Percentiles rank a stretch among this genome's conserved stretches.
Conservation (phyloP, 129 eudicot species). For the Daucus carota region DNA sequence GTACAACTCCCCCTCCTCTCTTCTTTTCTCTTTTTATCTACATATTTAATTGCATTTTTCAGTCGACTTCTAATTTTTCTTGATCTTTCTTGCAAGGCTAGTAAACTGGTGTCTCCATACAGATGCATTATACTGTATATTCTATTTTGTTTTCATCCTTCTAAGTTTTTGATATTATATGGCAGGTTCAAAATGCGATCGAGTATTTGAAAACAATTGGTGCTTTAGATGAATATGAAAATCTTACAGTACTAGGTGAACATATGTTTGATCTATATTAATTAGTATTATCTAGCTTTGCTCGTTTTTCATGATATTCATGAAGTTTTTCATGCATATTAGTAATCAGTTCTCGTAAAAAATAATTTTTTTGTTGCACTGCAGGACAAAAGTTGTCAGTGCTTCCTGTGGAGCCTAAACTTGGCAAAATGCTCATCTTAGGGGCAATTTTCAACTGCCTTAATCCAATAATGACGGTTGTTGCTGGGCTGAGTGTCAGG, state of each 20-base stretch:
- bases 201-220: constrained; percentile 86
- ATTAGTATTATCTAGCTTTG: neutral
- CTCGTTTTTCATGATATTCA: neutral
- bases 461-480: constrained; percentile 91
- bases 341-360: neutral
- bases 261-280: neutral
- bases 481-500: constrained; percentile 84
- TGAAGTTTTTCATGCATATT: neutral
- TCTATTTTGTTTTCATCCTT: neutral
- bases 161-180: neutral
- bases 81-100: neutral
- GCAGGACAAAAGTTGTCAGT: constrained; percentile 72
- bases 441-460: constrained; percentile 92
- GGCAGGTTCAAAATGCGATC: constrained; percentile 88
- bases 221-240: constrained; percentile 86
- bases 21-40: neutral
- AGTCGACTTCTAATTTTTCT: neutral
- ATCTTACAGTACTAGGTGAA: constrained; percentile 80
- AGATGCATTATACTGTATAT: neutral
- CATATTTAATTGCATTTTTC: neutral
- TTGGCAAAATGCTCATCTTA: constrained; percentile 84
- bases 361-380: constrained; percentile 8
- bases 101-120: neutral
- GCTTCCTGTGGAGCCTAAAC: constrained; percentile 98
- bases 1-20: neutral